Base-by-base conservation (phyloP, 2,329 filamentous ascomycete species). In the Paracamarosporium sp. region DNA sequence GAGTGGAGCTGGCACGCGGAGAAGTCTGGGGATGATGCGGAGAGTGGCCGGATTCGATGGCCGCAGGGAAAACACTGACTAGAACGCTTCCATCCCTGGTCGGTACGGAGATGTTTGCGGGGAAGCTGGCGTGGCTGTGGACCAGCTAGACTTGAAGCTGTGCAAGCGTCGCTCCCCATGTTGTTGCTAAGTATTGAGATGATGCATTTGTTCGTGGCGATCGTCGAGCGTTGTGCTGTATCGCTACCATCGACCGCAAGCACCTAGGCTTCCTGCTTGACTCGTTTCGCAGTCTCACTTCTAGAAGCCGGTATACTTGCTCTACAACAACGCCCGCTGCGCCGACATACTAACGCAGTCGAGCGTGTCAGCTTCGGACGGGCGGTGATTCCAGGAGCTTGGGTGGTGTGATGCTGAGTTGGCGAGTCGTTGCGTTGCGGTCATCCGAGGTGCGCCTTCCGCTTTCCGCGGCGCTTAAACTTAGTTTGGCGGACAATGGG, bases 41-140 rank as follows among this genome's bases (percentile, higher is more conserved):
- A 65, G 55, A 61, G 54, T 40, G 66, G 57, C 63, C 55, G 63
- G 67, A 62, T 48, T 60, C 45, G 57, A 36, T 51, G 47, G 50
- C 30, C 54, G 55, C 50, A 57, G 24, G 54, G 17, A 22, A 24
- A 25, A 47, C 40, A 17, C 55, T 47, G 53, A 59, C 58, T 62
- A 62, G 55, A 52, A 43, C 60, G 61, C 64, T 57, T 60, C 57
- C 59, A 56, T 53, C 57, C 60, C 59, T 56, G 62, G 56, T 46
- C 59, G 62, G 53, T 24, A 15, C 13, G 24, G 47, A 7, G 28
- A 59, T 59, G 44, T 64, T 70, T 73, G 71, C 70, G 71, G 71
- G 71, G 71, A 71, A 72, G 46, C 22, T 53, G 50, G 40, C 53
- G 47, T 56, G 47, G 50, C 54, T 64, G 56, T 65, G 62, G 62